These are phyloP conservation scores for Fusarium graminum DNA, from an alignment of 2,329 filamentous ascomycete genomes.

Conservation along the genomic window DNA sequence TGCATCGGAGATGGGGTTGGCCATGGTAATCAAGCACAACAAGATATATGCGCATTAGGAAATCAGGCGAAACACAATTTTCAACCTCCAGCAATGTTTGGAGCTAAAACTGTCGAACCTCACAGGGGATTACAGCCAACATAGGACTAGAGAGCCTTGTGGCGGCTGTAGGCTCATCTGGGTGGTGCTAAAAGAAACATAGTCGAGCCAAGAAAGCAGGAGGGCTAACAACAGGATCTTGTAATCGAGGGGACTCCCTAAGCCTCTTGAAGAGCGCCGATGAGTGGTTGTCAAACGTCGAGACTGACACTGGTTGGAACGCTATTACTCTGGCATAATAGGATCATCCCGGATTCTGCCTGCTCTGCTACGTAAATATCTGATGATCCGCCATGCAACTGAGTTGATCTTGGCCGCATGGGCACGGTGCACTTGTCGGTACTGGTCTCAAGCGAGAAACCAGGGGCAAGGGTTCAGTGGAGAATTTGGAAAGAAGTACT, in stretches of 20 bases:
- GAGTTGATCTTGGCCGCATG: constrained; percentile 42
- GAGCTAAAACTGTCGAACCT: constrained; percentile 10
- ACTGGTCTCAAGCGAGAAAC: constrained; percentile 44
- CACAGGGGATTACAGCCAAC: constrained; percentile 12
- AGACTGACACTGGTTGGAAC: constrained; percentile 41
- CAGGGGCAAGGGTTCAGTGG: constrained; percentile 43
- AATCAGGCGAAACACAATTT: constrained; percentile 23
- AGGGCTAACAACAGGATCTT: constrained; percentile 18
- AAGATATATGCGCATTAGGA: constrained; percentile 12
- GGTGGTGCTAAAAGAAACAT: constrained; percentile 19
- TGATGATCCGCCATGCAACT: constrained; percentile 46
- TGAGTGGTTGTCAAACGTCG: constrained; percentile 16
- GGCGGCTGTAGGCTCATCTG: constrained; percentile 15
- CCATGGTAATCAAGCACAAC: constrained; percentile 11
- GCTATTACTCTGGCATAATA: constrained; percentile 40
- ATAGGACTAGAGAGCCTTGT: constrained; percentile 37
- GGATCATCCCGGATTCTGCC: constrained; percentile 40
- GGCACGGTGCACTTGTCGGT: constrained; percentile 46
- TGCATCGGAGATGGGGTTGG: constrained; percentile 24
- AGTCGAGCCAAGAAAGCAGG: constrained; percentile 20
- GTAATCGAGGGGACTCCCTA: background rate
- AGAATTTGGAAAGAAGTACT: constrained; percentile 38
- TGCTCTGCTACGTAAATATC: constrained; percentile 5
- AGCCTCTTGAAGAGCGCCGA: constrained; percentile 7
- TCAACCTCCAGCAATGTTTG: constrained; percentile 9